Base-by-base conservation (phyloP, 208 protist species). In the Trypanosoma melophagium region DNA sequence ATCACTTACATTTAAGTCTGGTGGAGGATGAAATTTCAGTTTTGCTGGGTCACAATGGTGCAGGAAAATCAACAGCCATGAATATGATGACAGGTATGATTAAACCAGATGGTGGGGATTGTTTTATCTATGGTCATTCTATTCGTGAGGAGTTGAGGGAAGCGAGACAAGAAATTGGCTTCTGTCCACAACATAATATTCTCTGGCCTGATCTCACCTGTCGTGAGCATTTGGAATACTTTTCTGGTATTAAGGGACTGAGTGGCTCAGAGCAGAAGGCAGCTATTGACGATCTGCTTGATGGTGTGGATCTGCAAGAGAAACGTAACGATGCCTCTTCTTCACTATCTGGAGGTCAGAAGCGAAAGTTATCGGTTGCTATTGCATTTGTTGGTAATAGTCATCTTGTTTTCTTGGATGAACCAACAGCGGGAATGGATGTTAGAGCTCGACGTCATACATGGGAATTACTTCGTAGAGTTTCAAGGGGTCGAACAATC, bases 161-260 rank as follows among this genome's bases (percentile, higher is more conserved):
- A 19, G 85, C 90, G 63, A 75, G 90, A 22, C 77, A 89, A 40
- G 63, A 84, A 44, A 94, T 98, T 56, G 97, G 97, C 61, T 86
- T 95, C 22, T 99, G 97, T 80, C 94, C 96, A n/a, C 97, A 99
- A 84, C 92, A 97, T 76, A 97, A 98, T 85, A 91, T 98, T 71
- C 77, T 98, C 0, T 99, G 93, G 90, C 85, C 83, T 13, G 70
- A 96, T 38, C 79, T 98, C 28, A 98, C 92, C 14, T 77, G 74
- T 16, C 40, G 66, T 3, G 94, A 99, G 71, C 95, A 98, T 76
- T 75, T 99, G 3, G 52, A 76, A 49, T 97, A 93, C 69, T 90
- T 87, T 73, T 85, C 77, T 1, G 58, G 66, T 35, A 72, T 98
- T 44, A 98, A 98, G 67, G 95, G 93, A 13, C 62, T 94, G 35